phyloP scores from a whole-genome alignment of 805 yeast genomes.

The Ogataea henricii region DNA sequence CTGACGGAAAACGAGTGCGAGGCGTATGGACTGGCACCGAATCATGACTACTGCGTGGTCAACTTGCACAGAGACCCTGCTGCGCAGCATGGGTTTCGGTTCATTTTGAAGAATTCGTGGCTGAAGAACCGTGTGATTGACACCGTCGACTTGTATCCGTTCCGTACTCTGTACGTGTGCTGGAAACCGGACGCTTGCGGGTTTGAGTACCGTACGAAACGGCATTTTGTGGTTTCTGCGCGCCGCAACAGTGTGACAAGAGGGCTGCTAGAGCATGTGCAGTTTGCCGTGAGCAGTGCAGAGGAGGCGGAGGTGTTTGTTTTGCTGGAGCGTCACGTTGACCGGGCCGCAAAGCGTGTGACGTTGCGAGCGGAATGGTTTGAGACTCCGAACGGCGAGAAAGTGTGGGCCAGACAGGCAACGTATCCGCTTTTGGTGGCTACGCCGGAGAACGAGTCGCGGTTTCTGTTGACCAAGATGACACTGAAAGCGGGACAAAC shows the following conservation, averaged over 20 bases:
- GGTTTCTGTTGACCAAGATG: constrained; percentile 33
- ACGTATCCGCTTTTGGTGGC: constrained; percentile 10
- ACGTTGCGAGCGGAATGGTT: constrained; percentile 20
- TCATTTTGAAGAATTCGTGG: constrained; percentile 53
- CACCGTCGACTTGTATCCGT: constrained; percentile 39
- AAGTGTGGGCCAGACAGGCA: constrained; percentile 25
- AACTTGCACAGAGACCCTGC: constrained; percentile 34
- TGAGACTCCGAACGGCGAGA: constrained; percentile 36
- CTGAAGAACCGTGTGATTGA: constrained; percentile 25
- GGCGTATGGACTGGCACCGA: constrained; percentile 44
- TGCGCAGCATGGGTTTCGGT: constrained; percentile 16
- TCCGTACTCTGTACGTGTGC: constrained; percentile 59
- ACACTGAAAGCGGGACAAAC: constrained; percentile 20
- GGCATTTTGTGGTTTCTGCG: constrained; percentile 30
- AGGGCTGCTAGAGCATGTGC: constrained; percentile 26
- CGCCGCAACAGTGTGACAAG: not conserved
- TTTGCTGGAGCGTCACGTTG: constrained; percentile 51
- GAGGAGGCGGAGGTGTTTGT: constrained; percentile 41
- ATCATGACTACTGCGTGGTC: constrained; percentile 72
- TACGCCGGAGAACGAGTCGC: constrained; percentile 32
- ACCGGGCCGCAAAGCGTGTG: constrained; percentile 17
- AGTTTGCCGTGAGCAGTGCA: constrained; percentile 43
- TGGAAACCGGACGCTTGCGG: constrained; percentile 47
- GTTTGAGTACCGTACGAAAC: not conserved
- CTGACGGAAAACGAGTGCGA: constrained; percentile 38